Base-by-base conservation (phyloP, 129 eudicot genomes). In the Calendula officinalis region DNA sequence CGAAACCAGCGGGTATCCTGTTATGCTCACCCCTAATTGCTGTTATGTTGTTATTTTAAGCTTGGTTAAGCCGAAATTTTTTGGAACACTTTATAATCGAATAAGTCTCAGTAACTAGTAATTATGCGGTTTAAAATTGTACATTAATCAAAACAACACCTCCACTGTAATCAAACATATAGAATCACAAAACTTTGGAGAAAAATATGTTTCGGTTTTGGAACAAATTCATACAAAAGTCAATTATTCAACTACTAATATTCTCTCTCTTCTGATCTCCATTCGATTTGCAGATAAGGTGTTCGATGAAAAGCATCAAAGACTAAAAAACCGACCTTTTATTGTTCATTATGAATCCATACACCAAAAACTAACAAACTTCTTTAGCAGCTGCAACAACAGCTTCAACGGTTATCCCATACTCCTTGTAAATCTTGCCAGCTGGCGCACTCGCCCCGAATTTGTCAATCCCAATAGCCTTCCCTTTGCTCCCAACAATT, bases 361-460 rank as follows among this genome's bases (percentile, higher is more conserved):
- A 63, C 9, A 61, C 61, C 42, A 27, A 41, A 70, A 70, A 60
- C 68, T 49, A 68, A 68, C 62, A 42, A 47, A 74, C 73, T 57
- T 59, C 60, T 66, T 87, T 91, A 5, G 98, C 98, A 13, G 96
- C 96, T 4, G 85, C 94, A 38, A 87, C 56, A 51, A 91, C 94
- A 38, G 88, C 96, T 76, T 87, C 98, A 12, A 75, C 80, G 6
- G 98, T 87, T 22, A 91, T 74, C 58, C 98, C 98, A 27, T 78
- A 87, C 75, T 87, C 98, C 80, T 87, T 84, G 82, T 91, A 91
- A 38, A 87, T 84, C 60, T 73, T 91, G 6, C 81, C 84, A 3
- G 98, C 98, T 44, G 96, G 98, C 9, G 98, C 98, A 87, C 94
- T 87, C 5, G 98, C 90, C 11, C 98, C 98, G 39, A 84, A 91